Conservation (phyloP, 1,139 yeast genomes). For the Starmera stellimalicola region DNA sequence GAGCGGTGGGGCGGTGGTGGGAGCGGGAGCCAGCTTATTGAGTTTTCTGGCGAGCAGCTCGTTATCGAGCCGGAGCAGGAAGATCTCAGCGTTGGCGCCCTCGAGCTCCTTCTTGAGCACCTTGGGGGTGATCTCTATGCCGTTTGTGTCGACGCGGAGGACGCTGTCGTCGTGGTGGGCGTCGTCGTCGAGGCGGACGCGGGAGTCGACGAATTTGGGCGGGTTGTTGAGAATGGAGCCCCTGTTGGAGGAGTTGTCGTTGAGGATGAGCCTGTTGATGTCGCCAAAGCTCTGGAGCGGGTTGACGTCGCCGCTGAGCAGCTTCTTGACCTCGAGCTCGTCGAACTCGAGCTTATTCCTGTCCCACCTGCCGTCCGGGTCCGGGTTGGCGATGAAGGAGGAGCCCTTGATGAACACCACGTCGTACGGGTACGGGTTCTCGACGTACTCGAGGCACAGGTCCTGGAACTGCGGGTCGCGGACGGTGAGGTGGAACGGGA, state of each 20-base stretch:
- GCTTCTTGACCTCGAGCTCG: not conserved
- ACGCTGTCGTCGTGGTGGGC: not conserved
- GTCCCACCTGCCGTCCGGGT: not conserved
- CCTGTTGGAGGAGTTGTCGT: not conserved
- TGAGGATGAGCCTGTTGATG: not conserved
- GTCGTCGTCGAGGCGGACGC: not conserved
- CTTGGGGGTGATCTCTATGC: constrained; percentile 6
- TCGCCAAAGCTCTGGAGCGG: not conserved
- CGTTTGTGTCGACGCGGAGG: not conserved
- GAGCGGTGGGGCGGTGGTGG: not conserved
- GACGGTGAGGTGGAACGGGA: not conserved
- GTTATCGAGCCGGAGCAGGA: not conserved
- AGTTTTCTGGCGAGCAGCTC: constrained; percentile 1
- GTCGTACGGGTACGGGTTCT: not conserved
- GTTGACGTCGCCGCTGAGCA: not conserved
- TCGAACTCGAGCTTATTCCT: not conserved
- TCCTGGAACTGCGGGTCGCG: not conserved
- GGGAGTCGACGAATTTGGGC: not conserved
- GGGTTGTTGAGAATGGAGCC: not conserved
- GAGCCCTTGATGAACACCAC: not conserved
- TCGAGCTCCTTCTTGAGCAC: not conserved
- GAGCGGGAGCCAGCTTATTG: too few species aligned
- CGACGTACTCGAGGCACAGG: not conserved
- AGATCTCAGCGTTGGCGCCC: constrained; percentile 1
- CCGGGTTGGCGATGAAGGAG: not conserved